phyloP scores from a whole-genome alignment of 768 basidiomycete genomes.

The Termitomyces heimii region DNA sequence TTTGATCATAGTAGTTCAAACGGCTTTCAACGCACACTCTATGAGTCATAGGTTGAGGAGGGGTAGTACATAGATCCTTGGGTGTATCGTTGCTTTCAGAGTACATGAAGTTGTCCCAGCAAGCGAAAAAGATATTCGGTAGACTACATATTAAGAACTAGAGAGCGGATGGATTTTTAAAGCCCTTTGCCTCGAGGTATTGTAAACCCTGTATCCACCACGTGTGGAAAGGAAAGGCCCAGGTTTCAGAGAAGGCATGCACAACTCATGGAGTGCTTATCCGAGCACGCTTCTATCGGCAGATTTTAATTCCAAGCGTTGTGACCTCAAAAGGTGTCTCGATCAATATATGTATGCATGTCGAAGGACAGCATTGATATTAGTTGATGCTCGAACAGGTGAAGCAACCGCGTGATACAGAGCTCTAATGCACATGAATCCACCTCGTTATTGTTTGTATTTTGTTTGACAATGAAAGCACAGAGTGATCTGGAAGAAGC shows the following conservation, averaged over 20 bases:
- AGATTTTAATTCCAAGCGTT: background rate
- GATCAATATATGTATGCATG: background rate
- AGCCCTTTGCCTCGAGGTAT: background rate
- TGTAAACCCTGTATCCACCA: background rate
- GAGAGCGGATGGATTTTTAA: background rate
- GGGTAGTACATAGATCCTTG: slow-evolving; percentile 4
- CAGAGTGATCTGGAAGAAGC: background rate
- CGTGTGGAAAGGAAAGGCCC: background rate
- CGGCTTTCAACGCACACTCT: slow-evolving; percentile 11
- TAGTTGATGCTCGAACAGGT: background rate
- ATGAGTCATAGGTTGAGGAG: slow-evolving; percentile 11
- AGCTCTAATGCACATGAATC: background rate
- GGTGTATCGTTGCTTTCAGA: slow-evolving; percentile 11
- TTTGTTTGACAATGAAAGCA: too few relatives aligned
- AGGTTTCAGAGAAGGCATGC: background rate
- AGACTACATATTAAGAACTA: background rate
- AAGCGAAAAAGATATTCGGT: background rate
- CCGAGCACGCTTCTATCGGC: background rate
- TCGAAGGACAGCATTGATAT: background rate
- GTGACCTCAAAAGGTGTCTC: background rate
- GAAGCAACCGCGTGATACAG: background rate
- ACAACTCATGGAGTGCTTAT: background rate
- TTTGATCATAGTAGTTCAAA: background rate
- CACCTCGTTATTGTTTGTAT: background rate
- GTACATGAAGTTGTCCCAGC: slow-evolving; percentile 9